Evolutionary conservation across 2,329 filamentous ascomycete genomes (phyloP), one percentile per base, ranked within the genome.

Genomic region (Ustulina deusta): DNA sequence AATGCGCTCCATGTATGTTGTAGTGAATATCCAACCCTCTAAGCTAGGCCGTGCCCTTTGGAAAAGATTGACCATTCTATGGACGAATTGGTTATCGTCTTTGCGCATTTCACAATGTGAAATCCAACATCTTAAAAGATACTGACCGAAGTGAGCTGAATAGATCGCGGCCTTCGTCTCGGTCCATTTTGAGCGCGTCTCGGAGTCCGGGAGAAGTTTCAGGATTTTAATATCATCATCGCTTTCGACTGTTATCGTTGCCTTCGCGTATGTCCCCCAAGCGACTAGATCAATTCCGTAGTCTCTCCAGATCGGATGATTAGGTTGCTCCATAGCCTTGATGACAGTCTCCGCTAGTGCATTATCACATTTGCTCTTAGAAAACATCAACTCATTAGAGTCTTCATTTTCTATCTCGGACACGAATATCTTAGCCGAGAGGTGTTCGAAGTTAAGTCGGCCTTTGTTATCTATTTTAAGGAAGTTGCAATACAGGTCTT

Each of bases 391-490:
- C 0, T 59, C 10, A 17, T 17, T 7, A n/a, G 38, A 57, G 17
- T 5, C 7, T 36, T 59, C 56, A 2, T 36, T 36, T 25, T 59
- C 25, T 42, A 59, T 46, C 29, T 59, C 40, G 10, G 56, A 59
- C 11, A 59, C 42, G 56, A 59, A 59, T 34, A 48, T 2, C 42
- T 48, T 59, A 36, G 56, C 56, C 27, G 40, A 59, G 11, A 22
- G 42, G n/a, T 48, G 56, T 48, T 48, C 42, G 7, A 48, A 48
- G 40, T 59, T 25, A 34, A 59, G 56, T 13, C 17, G 5, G 27
- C 42, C 42, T 6, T 3, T 0, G 7, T 20, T 22, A 48, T 48
- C 17, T 20, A 46, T 17, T 36, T 48, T 59, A 10, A 59, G 42
- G 11, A 48, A 59, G 9, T 59, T 36, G 27, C 32, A 36, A 25